These are phyloP conservation scores for Gastrolobium villosum DNA, from an alignment of 306 rosid genomes.

Conservation along the genomic window DNA sequence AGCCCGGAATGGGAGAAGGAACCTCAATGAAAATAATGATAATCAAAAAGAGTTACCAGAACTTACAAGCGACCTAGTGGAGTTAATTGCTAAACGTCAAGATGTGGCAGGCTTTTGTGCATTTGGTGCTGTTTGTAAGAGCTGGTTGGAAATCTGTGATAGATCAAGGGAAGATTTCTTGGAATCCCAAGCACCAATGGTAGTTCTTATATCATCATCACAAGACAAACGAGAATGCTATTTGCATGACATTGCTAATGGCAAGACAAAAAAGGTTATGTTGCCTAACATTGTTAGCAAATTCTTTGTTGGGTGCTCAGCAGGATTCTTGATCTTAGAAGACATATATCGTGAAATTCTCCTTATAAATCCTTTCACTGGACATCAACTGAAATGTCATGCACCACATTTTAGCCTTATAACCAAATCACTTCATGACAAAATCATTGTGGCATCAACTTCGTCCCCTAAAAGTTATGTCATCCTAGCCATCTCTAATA, in stretches of 20 bases:
- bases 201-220: not conserved
- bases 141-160: not conserved
- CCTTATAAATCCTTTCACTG: slow-evolving; percentile 4
- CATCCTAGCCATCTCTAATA: not conserved
- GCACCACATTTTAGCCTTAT: not conserved
- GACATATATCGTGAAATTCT: not conserved
- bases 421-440: not conserved
- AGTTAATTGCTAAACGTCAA: not conserved
- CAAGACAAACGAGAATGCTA: not conserved
- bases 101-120: not conserved
- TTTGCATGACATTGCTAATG: slow-evolving; percentile 10
- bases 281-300: not conserved
- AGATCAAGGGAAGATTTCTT: not conserved
- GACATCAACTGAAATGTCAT: not conserved
- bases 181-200: slow-evolving; percentile 1
- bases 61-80: not conserved
- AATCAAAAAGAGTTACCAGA: not conserved
- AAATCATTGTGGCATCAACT: not conserved
- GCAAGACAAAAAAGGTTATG: not conserved
- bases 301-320: not conserved
- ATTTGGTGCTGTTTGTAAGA: not conserved
- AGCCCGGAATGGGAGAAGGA: not conserved
- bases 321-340: not conserved
- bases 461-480: not conserved
- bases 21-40: not conserved